Conservation (phyloP, 140 eudicot genomes). For the Stevia rebaudiana region DNA sequence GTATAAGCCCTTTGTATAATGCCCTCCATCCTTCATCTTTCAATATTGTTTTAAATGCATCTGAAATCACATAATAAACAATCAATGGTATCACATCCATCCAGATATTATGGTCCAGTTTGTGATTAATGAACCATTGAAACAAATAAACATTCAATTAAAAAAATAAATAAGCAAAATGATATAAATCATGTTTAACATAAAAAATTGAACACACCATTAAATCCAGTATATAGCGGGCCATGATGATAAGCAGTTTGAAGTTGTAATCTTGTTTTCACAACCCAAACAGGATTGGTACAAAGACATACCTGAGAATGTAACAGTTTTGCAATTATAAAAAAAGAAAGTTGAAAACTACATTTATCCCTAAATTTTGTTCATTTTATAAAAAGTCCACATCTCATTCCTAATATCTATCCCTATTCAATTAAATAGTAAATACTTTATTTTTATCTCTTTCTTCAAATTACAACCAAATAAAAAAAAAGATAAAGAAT, state of each 20-base stretch:
- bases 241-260: slow-evolving; percentile 75
- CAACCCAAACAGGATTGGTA: slow-evolving; percentile 97
- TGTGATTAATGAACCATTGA: background rate
- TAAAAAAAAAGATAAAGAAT: too few relatives aligned
- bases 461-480: too few relatives aligned
- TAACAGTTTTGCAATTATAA: slow-evolving; percentile 16
- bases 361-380: too few relatives aligned
- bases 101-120: background rate
- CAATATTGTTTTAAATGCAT: slow-evolving; percentile 80
- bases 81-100: background rate
- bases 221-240: slow-evolving; percentile 78
- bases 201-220: slow-evolving; percentile 46
- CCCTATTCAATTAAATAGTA: too few relatives aligned
- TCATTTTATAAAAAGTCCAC: too few relatives aligned
- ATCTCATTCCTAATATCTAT: too few relatives aligned
- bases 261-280: slow-evolving; percentile 95
- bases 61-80: slow-evolving; percentile 33
- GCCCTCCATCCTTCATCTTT: slow-evolving; percentile 98
- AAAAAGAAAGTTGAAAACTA: background rate
- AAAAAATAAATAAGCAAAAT: background rate
- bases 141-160: background rate
- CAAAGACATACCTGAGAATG: slow-evolving; percentile 63
- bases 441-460: too few relatives aligned
- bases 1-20: slow-evolving; percentile 83
- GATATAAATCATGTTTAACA: background rate